Conservation (phyloP, 139 green algal genomes). For the Choricystis sp. region DNA sequence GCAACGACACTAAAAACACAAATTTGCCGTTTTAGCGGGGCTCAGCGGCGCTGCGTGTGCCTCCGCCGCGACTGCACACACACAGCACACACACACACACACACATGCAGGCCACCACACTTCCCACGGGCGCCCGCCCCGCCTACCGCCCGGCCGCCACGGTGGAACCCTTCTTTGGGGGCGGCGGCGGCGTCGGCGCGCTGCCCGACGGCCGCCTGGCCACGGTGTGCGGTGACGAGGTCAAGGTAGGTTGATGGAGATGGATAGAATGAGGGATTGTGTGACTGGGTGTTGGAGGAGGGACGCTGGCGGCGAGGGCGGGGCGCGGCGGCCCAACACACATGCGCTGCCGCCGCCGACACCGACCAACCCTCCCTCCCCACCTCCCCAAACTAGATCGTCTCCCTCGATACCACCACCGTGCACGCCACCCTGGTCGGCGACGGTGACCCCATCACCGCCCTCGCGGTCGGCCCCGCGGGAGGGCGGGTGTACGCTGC, state of each 20-base stretch:
- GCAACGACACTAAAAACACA: no score
- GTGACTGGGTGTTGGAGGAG: no score
- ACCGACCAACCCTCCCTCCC: not conserved
- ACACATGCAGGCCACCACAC: no score
- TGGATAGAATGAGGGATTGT: not conserved
- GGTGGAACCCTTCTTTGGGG: not conserved
- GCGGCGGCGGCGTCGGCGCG: not conserved
- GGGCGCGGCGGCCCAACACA: not conserved
- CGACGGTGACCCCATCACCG: conserved; percentile 74
- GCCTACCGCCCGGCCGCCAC: not conserved
- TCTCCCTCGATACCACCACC: not conserved
- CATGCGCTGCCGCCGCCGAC: not conserved
- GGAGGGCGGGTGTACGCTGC: conserved; percentile 45
- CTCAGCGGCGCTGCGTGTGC: no score
- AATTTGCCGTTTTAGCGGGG: no score
- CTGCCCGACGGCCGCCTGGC: conserved; percentile 14
- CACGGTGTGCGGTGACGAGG: conserved; percentile 69
- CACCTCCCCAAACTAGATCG: not conserved
- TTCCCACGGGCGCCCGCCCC: no score
- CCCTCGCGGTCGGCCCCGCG: conserved; percentile 57
- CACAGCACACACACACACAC: no score
- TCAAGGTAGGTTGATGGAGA: conserved; percentile 54
- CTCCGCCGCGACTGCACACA: no score
- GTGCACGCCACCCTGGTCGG: not conserved
- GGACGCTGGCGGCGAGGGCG: no score